phyloP scores from a whole-genome alignment of 257 asterid genomes.

The Plantago elongata region DNA sequence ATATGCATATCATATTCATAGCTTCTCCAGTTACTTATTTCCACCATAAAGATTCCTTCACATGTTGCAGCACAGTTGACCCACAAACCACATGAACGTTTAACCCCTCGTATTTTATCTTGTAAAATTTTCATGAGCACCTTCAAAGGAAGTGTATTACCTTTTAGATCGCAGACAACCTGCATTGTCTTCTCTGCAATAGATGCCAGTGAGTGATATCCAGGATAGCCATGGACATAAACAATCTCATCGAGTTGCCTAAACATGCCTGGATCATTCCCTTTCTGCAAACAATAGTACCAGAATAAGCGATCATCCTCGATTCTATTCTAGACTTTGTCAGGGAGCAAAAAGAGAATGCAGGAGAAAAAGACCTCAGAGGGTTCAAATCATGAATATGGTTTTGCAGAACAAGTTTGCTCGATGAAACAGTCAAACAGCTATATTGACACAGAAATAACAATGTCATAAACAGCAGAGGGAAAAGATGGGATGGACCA shows the following conservation, averaged over 20 bases:
- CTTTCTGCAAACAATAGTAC: slow-evolving; percentile 51
- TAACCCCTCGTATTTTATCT: not conserved
- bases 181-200: slow-evolving; percentile 72
- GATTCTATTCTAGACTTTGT: not conserved
- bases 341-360: slow-evolving; percentile 1
- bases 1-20: too few species aligned
- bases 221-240: slow-evolving; percentile 65
- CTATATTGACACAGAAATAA: not conserved
- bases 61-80: too few species aligned
- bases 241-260: slow-evolving; percentile 89
- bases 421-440: not conserved
- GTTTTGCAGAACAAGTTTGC: slow-evolving; percentile 15
- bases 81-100: not conserved
- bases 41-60: too few species aligned
- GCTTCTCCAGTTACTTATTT: too few species aligned
- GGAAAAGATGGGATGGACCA: slow-evolving; percentile 2
- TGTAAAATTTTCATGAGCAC: not conserved
- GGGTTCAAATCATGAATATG: slow-evolving; percentile 3
- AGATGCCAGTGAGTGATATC: slow-evolving; percentile 57
- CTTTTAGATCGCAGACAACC: slow-evolving; percentile 88
- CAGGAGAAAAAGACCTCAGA: not conserved
- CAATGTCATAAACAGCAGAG: slow-evolving; percentile 4
- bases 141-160: slow-evolving; percentile 30
- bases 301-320: not conserved
- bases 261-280: slow-evolving; percentile 78